A percentile compares a stretch with the other conserved stretches of the same genome.
Conservation (phyloP, 2,329 filamentous ascomycete species). For the Aspergillus vadensis region DNA sequence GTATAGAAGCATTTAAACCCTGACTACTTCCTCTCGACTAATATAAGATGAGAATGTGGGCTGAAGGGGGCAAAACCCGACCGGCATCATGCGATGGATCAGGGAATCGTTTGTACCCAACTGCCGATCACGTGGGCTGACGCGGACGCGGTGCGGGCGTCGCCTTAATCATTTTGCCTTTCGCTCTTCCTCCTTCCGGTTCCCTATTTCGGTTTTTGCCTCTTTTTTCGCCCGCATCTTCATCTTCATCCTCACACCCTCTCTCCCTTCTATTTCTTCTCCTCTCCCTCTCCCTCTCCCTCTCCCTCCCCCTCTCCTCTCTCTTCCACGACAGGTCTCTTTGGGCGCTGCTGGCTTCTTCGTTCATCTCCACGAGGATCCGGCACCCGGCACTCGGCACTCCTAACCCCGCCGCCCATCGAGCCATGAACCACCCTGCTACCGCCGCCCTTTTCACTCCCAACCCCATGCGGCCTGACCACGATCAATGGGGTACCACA, state of each 20-base stretch:
- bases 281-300: not conserved
- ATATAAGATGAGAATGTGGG: too few species aligned
- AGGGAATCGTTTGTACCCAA: not conserved
- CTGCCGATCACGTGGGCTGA: slow-evolving; percentile 11
- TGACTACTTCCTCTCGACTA: too few species aligned
- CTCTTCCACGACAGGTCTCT: not conserved
- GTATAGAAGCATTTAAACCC: too few species aligned
- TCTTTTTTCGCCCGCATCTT: not conserved
- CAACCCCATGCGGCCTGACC: not conserved
- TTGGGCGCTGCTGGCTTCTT: not conserved
- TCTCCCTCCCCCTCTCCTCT: not conserved
- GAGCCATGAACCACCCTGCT: slow-evolving; percentile 3
- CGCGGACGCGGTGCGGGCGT: slow-evolving; percentile 14
- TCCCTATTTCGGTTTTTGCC: not conserved
- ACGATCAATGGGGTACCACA: slow-evolving; percentile 12
- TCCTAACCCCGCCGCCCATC: not conserved
- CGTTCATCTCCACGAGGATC: not conserved
- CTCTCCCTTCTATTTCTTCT: slow-evolving; percentile 4
- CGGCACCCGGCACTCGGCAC: not conserved
- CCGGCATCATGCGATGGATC: not conserved
- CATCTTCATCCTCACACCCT: not conserved
- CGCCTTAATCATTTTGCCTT: not conserved
- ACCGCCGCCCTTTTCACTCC: not conserved
- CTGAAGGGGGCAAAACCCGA: not conserved
- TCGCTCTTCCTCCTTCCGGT: not conserved